phyloP scores from a whole-genome alignment of 2,329 filamentous ascomycete genomes.

The Aspergillus chevalieri region DNA sequence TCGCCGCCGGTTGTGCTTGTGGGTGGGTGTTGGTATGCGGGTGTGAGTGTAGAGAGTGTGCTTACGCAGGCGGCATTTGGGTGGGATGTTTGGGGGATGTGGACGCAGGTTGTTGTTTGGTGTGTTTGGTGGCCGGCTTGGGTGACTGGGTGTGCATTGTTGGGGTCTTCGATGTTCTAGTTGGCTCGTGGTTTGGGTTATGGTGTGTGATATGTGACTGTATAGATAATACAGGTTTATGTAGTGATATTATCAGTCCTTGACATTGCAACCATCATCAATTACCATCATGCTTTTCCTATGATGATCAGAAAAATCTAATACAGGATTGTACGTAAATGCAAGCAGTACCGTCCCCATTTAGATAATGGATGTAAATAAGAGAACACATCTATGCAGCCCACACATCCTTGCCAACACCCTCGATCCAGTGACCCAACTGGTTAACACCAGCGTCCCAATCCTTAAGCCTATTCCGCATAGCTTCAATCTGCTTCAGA shows the following conservation, averaged over 20 bases:
- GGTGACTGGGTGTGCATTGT: slow-evolving; percentile 52
- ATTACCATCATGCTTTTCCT: slow-evolving; percentile 1
- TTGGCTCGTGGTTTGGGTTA: neutral
- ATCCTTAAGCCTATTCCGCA: slow-evolving; percentile 80
- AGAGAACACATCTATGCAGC: slow-evolving; percentile 55
- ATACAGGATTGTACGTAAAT: slow-evolving; percentile 13
- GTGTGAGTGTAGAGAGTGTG: slow-evolving; percentile 50
- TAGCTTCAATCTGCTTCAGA: slow-evolving; percentile 87
- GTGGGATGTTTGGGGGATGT: slow-evolving; percentile 85
- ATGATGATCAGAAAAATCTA: slow-evolving; percentile 7
- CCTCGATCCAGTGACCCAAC: slow-evolving; percentile 94
- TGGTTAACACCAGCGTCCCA: slow-evolving; percentile 97
- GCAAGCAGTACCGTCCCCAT: slow-evolving; percentile 3
- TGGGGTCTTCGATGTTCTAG: slow-evolving; percentile 31
- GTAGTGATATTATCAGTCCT: neutral
- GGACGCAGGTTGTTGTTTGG: slow-evolving; percentile 86
- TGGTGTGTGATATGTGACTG: too few relatives aligned
- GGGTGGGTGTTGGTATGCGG: slow-evolving; percentile 43
- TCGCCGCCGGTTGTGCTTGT: slow-evolving; percentile 56
- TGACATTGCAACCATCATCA: neutral
- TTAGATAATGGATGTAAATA: slow-evolving; percentile 8
- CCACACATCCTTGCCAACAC: slow-evolving; percentile 91
- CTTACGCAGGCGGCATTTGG: slow-evolving; percentile 72
- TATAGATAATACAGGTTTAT: slow-evolving; percentile 1
- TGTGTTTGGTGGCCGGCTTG: slow-evolving; percentile 94